Evolutionary conservation across 2,329 filamentous ascomycete genomes (phyloP), one percentile per base, ranked within the genome.

Genomic region (Stromatinia cepivora): DNA sequence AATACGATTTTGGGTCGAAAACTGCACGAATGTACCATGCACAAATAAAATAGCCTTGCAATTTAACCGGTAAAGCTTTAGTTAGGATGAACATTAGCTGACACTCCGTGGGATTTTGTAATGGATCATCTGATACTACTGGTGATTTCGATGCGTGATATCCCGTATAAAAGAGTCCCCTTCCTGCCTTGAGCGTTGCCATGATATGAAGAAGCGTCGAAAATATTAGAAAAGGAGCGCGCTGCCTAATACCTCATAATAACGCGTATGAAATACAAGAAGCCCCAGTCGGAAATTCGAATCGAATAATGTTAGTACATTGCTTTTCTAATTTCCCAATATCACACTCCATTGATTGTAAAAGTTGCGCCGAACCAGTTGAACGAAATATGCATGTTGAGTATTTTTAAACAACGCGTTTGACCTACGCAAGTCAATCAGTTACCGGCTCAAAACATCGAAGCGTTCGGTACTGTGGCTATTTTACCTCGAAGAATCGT

Each of bases 401-500:
- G 59, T 54, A 62, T 59, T 42, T 65, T 81, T 82, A 90, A 74
- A 90, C 86, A 65, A 90, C 87, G 64, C 88, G 84, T 83, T 90
- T 88, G 77, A 91, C 88, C 80, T 81, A 71, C 70, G 67, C 58
- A 72, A 71, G 68, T 73, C 70, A 74, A 73, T 77, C 71, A 78
- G 73, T 72, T 71, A 76, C 74, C 72, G 73, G 71, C 72, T 72
- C 69, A 78, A 58, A 65, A 76, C 71, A 68, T 74, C 62, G 70
- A 71, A 75, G 73, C 81, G 72, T 71, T 75, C 71, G 69, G 72
- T 66, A 72, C 72, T 77, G 71, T 74, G 77, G 65, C 75, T 76
- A 42, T 70, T 77, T 75, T 79, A 90, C 88, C 89, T 97, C 94
- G 79, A 97, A 97, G 87, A 99, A 99, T 79, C 95, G 88, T 84